phyloP scores from a whole-genome alignment of 768 basidiomycete genomes.

The Tubosaeta sp. region DNA sequence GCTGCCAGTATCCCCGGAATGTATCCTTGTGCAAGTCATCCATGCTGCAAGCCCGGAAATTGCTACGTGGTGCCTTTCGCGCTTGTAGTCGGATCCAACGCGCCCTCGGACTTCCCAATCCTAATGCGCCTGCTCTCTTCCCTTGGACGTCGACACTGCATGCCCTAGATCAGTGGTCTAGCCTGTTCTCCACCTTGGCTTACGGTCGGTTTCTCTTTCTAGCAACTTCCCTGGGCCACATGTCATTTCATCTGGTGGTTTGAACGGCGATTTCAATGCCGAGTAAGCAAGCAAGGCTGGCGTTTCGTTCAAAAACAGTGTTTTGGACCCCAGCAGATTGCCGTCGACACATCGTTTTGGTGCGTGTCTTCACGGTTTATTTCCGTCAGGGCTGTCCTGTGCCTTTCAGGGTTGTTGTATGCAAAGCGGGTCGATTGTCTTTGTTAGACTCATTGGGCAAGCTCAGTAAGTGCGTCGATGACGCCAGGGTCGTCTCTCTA shows the following conservation, averaged over 20 bases:
- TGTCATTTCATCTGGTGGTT: background rate
- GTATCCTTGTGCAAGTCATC: too few species aligned
- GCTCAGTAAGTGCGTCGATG: background rate
- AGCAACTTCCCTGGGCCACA: background rate
- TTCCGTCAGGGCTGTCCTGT: background rate
- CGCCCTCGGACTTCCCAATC: too few species aligned
- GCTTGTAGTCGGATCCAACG: too few species aligned
- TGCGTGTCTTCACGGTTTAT: background rate
- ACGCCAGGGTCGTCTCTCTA: background rate
- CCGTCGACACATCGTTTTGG: background rate
- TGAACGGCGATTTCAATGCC: background rate
- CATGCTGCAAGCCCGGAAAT: background rate
- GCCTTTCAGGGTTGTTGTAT: background rate
- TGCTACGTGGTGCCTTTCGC: too few species aligned
- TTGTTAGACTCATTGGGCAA: background rate
- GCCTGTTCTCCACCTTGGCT: too few species aligned
- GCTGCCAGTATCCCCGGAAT: too few species aligned
- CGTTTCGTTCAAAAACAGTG: background rate
- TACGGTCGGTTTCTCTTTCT: background rate
- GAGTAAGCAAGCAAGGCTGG: too few species aligned
- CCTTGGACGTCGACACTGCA: too few species aligned
- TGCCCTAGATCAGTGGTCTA: too few species aligned
- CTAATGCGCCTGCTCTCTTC: too few species aligned
- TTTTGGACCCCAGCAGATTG: background rate
- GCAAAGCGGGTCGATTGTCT: background rate